These are phyloP conservation scores for Candolleomyces efflorescens DNA, from an alignment of 768 basidiomycete species.

Conservation along the genomic window DNA sequence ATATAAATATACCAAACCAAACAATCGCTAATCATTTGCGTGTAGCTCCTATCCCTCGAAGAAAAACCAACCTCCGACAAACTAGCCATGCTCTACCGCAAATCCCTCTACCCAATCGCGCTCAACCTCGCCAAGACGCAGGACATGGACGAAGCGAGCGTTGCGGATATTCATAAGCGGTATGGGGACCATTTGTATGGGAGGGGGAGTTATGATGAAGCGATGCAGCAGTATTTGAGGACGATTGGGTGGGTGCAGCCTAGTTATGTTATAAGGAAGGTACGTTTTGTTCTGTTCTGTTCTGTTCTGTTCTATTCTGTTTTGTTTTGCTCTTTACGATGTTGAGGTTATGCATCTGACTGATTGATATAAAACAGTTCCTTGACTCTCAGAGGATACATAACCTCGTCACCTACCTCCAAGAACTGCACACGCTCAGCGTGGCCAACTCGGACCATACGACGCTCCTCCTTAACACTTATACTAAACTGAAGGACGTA, in stretches of 20 bases:
- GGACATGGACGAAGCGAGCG: constrained; percentile 61
- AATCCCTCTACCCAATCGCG: constrained; percentile 75
- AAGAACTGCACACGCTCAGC: constrained; percentile 86
- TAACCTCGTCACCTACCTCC: constrained; percentile 92
- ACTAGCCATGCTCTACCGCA: constrained; percentile 79
- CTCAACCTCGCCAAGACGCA: constrained; percentile 81
- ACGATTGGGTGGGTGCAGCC: constrained; percentile 89
- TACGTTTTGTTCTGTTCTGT: constrained; percentile 33
- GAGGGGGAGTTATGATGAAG: constrained; percentile 89
- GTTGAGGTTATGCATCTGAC: no score
- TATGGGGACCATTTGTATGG: constrained; percentile 90
- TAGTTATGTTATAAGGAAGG: constrained; percentile 97
- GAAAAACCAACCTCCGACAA: constrained; percentile 85
- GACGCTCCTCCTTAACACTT: constrained; percentile 93
- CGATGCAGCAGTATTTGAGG: constrained; percentile 88
- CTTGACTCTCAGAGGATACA: constrained; percentile 95
- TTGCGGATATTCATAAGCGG: constrained; percentile 85
- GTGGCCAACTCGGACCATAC: constrained; percentile 97
- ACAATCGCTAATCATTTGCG: no score
- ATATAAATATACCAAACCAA: no score
- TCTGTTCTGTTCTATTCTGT: no score
- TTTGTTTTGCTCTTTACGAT: no score
- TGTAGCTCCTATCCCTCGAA: constrained; percentile 58
- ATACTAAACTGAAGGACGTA: constrained; percentile 94
- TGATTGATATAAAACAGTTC: no score